Percentiles rank a stretch among this genome's conserved stretches.
Conservation (phyloP, 768 basidiomycete genomes). For the Tephrocybe rancida region DNA sequence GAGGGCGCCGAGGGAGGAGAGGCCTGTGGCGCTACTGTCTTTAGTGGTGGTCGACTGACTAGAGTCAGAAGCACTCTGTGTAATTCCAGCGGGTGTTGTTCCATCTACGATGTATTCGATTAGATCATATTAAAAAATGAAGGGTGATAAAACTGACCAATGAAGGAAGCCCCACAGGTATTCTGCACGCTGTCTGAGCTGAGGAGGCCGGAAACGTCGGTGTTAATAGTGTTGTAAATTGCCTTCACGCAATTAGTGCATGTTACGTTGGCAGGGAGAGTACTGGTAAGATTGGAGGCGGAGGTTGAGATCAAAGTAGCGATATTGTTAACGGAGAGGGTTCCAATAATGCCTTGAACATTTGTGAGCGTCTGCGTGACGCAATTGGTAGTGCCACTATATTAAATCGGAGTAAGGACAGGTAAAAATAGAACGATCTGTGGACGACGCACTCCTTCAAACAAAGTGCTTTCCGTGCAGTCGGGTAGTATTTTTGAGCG, state of each 20-base stretch:
- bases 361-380: constrained; percentile 56
- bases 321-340: constrained; percentile 37
- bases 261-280: constrained; percentile 37
- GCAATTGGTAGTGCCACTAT: constrained; percentile 48
- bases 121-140: background rate
- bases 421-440: background rate
- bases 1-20: constrained; percentile 1
- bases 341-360: constrained; percentile 43
- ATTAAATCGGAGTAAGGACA: background rate
- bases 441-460: constrained; percentile 59
- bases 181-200: constrained; percentile 26
- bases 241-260: constrained; percentile 60
- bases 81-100: constrained; percentile 9
- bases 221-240: constrained; percentile 43
- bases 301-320: constrained; percentile 11
- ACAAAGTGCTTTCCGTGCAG: constrained; percentile 57
- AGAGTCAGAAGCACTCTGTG: constrained; percentile 3
- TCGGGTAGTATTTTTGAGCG: constrained; percentile 60
- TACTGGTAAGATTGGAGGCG: constrained; percentile 2
- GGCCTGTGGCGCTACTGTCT: background rate
- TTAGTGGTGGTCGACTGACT: background rate
- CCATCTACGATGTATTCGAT: constrained; percentile 6
- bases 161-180: constrained; percentile 56
- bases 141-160: constrained; percentile 36
- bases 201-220: constrained; percentile 36